Evolutionary conservation across 1,139 yeast genomes (phyloP).

Genomic region (Starmera stellimalicola): DNA sequence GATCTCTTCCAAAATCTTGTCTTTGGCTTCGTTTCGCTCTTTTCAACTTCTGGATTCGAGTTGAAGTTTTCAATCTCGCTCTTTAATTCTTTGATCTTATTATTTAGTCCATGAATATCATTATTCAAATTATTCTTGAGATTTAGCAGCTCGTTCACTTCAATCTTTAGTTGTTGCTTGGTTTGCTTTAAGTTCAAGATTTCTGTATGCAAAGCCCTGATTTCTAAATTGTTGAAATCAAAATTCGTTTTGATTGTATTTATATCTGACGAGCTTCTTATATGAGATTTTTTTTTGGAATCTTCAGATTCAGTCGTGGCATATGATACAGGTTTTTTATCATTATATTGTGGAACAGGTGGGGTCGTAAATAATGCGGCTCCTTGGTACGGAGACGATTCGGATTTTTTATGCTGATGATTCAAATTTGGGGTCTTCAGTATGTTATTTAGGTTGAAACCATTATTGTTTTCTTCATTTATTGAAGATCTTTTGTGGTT

Average conservation of each 20-base stretch:
- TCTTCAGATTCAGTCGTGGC: slow-evolving; percentile 20
- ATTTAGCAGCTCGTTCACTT: slow-evolving; percentile 31
- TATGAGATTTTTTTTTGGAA: not conserved
- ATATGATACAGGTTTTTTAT: not conserved
- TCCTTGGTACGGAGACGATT: slow-evolving; percentile 12
- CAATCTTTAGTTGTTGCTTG: slow-evolving; percentile 29
- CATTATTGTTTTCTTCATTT: not conserved
- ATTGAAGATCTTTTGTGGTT: slow-evolving; percentile 4
- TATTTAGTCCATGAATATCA: slow-evolving; percentile 9
- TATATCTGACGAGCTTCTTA: slow-evolving; percentile 9
- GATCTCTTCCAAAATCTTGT: slow-evolving; percentile 42
- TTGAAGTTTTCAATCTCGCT: not conserved
- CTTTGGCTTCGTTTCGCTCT: slow-evolving; percentile 22
- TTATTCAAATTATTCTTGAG: slow-evolving; percentile 11
- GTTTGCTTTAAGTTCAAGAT: slow-evolving; percentile 27
- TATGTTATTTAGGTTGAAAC: not conserved
- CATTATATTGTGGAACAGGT: slow-evolving; percentile 28
- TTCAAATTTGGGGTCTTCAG: slow-evolving; percentile 1
- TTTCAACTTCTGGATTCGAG: not conserved
- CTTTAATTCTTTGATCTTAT: slow-evolving; percentile 10
- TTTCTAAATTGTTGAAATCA: slow-evolving; percentile 17
- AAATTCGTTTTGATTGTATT: slow-evolving; percentile 21
- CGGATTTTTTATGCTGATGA: slow-evolving; percentile 1
- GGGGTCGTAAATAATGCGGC: slow-evolving; percentile 36
- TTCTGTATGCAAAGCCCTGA: slow-evolving; percentile 25